phyloP scores from a whole-genome alignment of 768 basidiomycete genomes.

The Termitomyces sp. region DNA sequence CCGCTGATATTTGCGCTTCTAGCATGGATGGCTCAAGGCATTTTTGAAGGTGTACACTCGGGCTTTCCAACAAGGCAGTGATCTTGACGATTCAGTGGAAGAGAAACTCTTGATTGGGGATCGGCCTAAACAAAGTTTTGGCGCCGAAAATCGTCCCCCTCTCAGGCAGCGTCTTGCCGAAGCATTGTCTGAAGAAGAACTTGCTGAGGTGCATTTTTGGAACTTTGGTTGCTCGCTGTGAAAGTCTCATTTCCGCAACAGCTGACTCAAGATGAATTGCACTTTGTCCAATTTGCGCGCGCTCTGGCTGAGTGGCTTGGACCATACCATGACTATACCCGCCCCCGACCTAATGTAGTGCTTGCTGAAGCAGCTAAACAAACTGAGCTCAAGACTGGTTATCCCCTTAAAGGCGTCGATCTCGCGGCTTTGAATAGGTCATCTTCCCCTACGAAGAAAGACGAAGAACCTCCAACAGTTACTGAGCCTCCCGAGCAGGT shows the following conservation, averaged over 20 bases:
- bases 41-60: constrained; percentile 78
- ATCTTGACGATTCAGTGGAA: constrained; percentile 75
- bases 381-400: constrained; percentile 64
- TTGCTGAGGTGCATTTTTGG: constrained; percentile 40
- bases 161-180: constrained; percentile 54
- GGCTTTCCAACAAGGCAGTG: constrained; percentile 72
- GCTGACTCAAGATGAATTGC: constrained; percentile 63
- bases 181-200: constrained; percentile 40
- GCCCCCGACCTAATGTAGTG: constrained; percentile 65
- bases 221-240: not conserved
- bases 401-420: constrained; percentile 62
- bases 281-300: constrained; percentile 53
- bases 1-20: not conserved
- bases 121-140: constrained; percentile 59
- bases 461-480: constrained; percentile 65
- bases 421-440: constrained; percentile 35
- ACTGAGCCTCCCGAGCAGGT: constrained; percentile 56
- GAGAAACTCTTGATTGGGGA: constrained; percentile 80
- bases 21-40: constrained; percentile 69
- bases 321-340: constrained; percentile 68
- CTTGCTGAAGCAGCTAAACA: constrained; percentile 73
- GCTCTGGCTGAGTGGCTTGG: constrained; percentile 72
- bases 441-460: constrained; percentile 54
- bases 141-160: constrained; percentile 43
- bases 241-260: constrained; percentile 20